phyloP scores from a whole-genome alignment of 192 early-diverging fungal genomes.

The Rhizophagus sp. region DNA sequence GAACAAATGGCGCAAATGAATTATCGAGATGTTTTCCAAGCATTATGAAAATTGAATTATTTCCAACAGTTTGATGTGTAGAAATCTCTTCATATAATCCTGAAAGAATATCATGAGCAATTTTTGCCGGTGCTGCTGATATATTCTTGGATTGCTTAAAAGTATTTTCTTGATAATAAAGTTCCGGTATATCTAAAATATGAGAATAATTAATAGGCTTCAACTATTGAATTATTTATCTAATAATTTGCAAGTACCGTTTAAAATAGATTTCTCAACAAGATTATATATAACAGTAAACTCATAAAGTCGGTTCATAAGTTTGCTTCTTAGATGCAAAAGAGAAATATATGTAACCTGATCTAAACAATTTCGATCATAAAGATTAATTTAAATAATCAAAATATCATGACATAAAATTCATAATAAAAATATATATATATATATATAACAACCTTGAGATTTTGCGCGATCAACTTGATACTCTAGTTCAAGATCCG shows the following conservation, averaged over 20 bases:
- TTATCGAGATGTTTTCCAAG: slow-evolving; percentile 26
- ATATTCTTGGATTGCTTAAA: background rate
- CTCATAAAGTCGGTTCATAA: slow-evolving; percentile 10
- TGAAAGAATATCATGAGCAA: slow-evolving; percentile 9
- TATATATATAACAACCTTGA: background rate
- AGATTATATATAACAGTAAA: slow-evolving; percentile 22
- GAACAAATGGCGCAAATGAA: slow-evolving; percentile 32
- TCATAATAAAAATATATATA: background rate
- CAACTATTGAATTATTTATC: background rate
- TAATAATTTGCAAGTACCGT: slow-evolving; percentile 18
- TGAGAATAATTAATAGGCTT: background rate
- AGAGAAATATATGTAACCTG: slow-evolving; percentile 33
- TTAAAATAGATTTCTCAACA: slow-evolving; percentile 16
- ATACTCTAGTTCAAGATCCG: slow-evolving; percentile 33
- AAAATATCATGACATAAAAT: background rate
- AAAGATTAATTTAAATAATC: background rate
- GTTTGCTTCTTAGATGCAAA: slow-evolving; percentile 26
- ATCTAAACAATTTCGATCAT: background rate
- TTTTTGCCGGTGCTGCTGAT: background rate
- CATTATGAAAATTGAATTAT: slow-evolving; percentile 12
- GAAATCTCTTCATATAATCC: slow-evolving; percentile 11
- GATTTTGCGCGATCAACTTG: background rate
- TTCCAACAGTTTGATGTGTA: slow-evolving; percentile 18
- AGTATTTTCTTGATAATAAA: background rate
- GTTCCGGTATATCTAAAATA: slow-evolving; percentile 11